Percentiles rank a stretch among this genome's conserved stretches.
These are phyloP conservation scores for Colletotrichum theobromicola DNA, from an alignment of 2,329 filamentous ascomycete species.

Conservation along the genomic window DNA sequence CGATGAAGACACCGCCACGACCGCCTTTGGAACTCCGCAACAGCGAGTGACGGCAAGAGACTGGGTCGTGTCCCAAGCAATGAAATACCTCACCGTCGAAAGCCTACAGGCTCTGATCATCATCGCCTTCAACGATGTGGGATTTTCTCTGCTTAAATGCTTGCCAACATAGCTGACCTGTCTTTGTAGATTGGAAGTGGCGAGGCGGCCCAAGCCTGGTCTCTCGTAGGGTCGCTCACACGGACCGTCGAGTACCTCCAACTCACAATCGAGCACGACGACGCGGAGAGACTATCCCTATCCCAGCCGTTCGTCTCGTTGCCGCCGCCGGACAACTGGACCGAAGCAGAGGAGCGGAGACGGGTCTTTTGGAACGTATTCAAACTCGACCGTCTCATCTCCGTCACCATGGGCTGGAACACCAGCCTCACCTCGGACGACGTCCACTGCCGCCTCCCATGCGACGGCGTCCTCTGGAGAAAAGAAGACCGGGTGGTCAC, in stretches of 20 bases:
- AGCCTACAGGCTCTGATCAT: slow-evolving; percentile 41
- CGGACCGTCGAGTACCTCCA: slow-evolving; percentile 35
- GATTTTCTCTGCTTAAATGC: slow-evolving; percentile 22
- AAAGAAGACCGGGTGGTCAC: slow-evolving; percentile 39
- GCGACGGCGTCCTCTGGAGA: slow-evolving; percentile 42
- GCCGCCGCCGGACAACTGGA: slow-evolving; percentile 29
- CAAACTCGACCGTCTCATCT: slow-evolving; percentile 27
- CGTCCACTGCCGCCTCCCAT: slow-evolving; percentile 31
- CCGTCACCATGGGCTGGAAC: slow-evolving; percentile 32
- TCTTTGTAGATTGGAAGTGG: slow-evolving; percentile 33
- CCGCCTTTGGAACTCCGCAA: not conserved
- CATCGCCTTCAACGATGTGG: slow-evolving; percentile 39
- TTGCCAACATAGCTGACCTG: slow-evolving; percentile 1
- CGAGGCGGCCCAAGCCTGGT: slow-evolving; percentile 30
- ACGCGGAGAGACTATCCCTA: slow-evolving; percentile 26
- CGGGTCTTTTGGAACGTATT: slow-evolving; percentile 37
- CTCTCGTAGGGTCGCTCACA: slow-evolving; percentile 33
- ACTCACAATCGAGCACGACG: slow-evolving; percentile 32
- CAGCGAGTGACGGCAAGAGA: slow-evolving; percentile 4
- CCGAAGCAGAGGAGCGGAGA: slow-evolving; percentile 32
- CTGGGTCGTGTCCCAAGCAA: slow-evolving; percentile 31
- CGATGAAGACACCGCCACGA: slow-evolving; percentile 24
- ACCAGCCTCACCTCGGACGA: slow-evolving; percentile 35
- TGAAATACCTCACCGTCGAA: slow-evolving; percentile 37
- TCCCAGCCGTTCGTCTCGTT: slow-evolving; percentile 32